A percentile compares a stretch with the other conserved stretches of the same genome.
These are phyloP conservation scores for Glycine tomentella DNA, from an alignment of 306 rosid genomes.

Conservation along the genomic window DNA sequence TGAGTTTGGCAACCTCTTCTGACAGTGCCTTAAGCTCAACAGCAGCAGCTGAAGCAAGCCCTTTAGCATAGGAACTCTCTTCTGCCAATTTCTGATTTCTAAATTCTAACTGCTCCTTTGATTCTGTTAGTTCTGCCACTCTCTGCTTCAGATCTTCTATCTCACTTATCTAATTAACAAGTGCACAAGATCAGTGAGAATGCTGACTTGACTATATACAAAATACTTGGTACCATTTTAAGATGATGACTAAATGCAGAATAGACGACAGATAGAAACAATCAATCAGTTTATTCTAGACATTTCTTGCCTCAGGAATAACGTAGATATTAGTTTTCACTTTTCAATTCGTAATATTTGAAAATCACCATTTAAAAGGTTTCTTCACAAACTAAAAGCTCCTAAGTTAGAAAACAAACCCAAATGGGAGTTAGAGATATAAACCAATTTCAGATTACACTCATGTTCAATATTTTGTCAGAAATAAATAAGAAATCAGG, in stretches of 20 bases:
- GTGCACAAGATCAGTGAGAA: constrained; percentile 41
- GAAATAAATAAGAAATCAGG: neutral
- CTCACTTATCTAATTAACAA: constrained; percentile 60
- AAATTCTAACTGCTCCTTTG: constrained; percentile 79
- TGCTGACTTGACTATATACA: constrained; percentile 33
- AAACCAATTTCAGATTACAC: constrained; percentile 19
- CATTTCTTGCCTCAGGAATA: constrained; percentile 26
- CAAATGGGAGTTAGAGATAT: neutral
- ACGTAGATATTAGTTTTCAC: constrained; percentile 6
- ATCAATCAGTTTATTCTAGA: constrained; percentile 13
- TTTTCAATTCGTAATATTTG: constrained; percentile 8
- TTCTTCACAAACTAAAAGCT: neutral
- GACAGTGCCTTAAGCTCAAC: constrained; percentile 97
- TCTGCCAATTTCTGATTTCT: constrained; percentile 91
- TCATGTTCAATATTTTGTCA: neutral
- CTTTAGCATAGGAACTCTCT: constrained; percentile 96
- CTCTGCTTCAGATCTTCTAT: constrained; percentile 76
- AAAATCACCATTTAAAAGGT: neutral
- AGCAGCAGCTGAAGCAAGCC: constrained; percentile 99
- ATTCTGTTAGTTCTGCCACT: constrained; percentile 65
- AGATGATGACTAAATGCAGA: constrained; percentile 7
- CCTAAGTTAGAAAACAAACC: constrained; percentile 11
- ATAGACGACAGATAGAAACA: constrained; percentile 27
- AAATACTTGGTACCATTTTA: constrained; percentile 24
- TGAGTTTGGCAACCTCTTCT: constrained; percentile 95